These are phyloP conservation scores for Camelina neglecta DNA, from an alignment of 345 rosid species.

Conservation along the genomic window DNA sequence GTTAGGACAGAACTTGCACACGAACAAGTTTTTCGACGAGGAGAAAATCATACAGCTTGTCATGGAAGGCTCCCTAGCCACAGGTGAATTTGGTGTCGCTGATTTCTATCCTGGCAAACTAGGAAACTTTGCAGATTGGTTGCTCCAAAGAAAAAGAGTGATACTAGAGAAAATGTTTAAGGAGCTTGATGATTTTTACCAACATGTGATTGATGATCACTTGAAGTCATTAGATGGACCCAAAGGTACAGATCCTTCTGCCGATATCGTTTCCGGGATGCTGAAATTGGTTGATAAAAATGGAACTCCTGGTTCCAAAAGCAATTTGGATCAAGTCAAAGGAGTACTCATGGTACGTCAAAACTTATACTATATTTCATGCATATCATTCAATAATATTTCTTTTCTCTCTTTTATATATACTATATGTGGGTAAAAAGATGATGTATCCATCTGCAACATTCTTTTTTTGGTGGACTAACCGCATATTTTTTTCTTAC, in stretches of 20 bases:
- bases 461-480: too few species aligned
- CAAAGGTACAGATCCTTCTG: neutral
- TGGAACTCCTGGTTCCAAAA: neutral
- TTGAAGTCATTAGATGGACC: slow-evolving; percentile 33
- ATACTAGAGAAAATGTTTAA: slow-evolving; percentile 41
- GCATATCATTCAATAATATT: neutral
- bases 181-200: slow-evolving; percentile 49
- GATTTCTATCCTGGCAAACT: slow-evolving; percentile 46
- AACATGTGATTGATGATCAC: slow-evolving; percentile 55
- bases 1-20: slow-evolving; percentile 51
- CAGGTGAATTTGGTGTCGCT: slow-evolving; percentile 14
- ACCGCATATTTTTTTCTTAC: neutral
- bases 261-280: slow-evolving; percentile 38
- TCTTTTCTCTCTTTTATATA: too few species aligned
- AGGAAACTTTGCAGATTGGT: slow-evolving; percentile 49
- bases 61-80: neutral
- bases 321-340: neutral
- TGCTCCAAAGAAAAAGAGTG: slow-evolving; percentile 37
- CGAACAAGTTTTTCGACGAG: slow-evolving; percentile 13
- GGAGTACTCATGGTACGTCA: slow-evolving; percentile 31
- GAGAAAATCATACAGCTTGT: slow-evolving; percentile 16
- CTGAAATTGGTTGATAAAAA: neutral
- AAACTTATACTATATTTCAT: neutral
- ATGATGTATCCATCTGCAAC: too few species aligned
- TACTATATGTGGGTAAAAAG: too few species aligned